A percentile compares a stretch with the other conserved stretches of the same genome.
Conservation (phyloP, 1,284 basidiomycete genomes). For the Apiotrichum veenhuisii region DNA sequence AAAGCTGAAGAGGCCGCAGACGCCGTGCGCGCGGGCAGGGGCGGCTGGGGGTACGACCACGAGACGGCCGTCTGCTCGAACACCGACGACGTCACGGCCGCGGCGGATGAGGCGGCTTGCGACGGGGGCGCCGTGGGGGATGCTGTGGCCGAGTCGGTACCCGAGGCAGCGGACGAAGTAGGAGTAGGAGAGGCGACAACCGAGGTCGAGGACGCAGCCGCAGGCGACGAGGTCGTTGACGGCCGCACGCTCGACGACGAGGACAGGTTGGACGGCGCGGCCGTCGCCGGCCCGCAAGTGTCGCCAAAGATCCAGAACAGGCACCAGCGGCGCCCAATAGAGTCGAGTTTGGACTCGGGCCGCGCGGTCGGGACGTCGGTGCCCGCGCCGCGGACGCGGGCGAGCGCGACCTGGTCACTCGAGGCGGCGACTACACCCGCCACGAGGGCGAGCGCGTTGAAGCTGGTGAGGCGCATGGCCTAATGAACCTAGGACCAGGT, state of each 20-base stretch:
- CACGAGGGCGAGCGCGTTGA: not conserved
- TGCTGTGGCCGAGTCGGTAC: not conserved
- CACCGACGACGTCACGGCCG: not conserved
- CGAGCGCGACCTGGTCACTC: not conserved
- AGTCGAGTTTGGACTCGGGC: too few relatives aligned
- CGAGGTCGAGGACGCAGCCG: not conserved
- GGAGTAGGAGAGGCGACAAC: not conserved
- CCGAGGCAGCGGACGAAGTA: not conserved
- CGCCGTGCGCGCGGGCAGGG: constrained; percentile 1
- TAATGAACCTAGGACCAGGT: not conserved
- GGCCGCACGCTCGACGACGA: not conserved
- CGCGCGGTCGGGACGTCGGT: not conserved
- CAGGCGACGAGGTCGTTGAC: not conserved
- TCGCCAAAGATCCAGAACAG: not conserved
- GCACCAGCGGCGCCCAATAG: not conserved
- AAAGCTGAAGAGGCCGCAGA: constrained; percentile 1
- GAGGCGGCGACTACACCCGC: not conserved
- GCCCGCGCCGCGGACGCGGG: not conserved
- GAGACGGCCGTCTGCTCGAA: not conserved
- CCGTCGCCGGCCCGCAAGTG: not conserved
- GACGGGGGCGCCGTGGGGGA: not conserved
- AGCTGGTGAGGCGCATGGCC: not conserved
- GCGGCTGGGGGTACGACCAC: constrained; percentile 14
- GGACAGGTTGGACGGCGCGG: not conserved
- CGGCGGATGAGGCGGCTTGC: too few relatives aligned